Base-by-base conservation (phyloP, 225 moss, liverwort and hornwort species). In the Ulota crispa region DNA sequence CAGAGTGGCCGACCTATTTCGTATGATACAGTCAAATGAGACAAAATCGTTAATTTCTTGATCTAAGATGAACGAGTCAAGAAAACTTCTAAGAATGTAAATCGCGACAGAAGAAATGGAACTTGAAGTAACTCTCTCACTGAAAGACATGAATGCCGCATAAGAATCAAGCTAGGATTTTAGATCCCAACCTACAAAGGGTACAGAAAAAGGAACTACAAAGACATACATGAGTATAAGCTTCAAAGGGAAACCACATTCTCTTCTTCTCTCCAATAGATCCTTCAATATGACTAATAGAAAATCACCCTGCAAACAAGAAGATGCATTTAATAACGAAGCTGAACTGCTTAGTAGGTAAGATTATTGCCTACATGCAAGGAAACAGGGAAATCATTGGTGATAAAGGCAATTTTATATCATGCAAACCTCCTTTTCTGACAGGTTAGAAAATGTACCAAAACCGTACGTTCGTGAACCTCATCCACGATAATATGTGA, bases 401-500 rank as follows among this genome's bases (percentile, higher is more conserved):
- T 64, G n/a, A 74, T 57, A 63, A 70, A 36, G 63, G 27, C 39
- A 47, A 53, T 36, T 66, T 53, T 41, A 75, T 66, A 53, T 56
- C 78, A 50, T 61, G 59, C 50, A 78, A 10, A 9, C 16, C 70
- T 70, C 9, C 42, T 47, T 72, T 62, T 67, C 43, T 45, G 32
- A 74, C 4, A 55, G 78, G 53, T 74, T 32, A n/a, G 66, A 72
- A 53, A 37, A 63, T 72, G 82, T 88, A 94, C 96, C 94, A 99
- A 84, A 66, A 99, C 96, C 63, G 94, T 96, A 54, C 99, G 99
- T 83, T 99, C 99, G 56, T 99, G 99, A 77, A 99, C 99, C 87
- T 99, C 99, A 82, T 99, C 99, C 76, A 99, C 99, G 70, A 99
- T 90, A 69, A 99, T 88, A 83, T 99, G 96, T 34, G 99, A 96